Percentiles rank a stretch among this genome's conserved stretches.
Evolutionary conservation across 2,329 filamentous ascomycete species (phyloP).

Genomic region (Fusarium compactum): DNA sequence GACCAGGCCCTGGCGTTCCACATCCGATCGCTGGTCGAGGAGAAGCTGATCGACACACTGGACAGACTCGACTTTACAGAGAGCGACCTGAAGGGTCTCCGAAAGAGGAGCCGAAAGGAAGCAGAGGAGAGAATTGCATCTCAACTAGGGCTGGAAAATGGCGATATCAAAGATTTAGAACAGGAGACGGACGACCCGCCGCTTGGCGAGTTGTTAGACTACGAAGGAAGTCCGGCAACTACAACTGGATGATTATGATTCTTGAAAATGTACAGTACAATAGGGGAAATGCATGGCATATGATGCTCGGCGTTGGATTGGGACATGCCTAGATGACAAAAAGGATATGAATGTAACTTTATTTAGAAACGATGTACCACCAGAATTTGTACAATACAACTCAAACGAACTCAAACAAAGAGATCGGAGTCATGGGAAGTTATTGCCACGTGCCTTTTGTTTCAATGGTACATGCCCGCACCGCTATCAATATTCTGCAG

Average conservation of each 20-base stretch:
- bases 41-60: conserved; percentile 68
- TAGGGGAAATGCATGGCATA: conserved; percentile 13
- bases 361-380: conserved; percentile 33
- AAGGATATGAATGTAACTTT: conserved; percentile 30
- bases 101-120: conserved; percentile 40
- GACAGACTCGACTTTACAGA: conserved; percentile 64
- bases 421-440: background rate
- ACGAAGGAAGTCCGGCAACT: conserved; percentile 5
- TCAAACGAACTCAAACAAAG: background rate
- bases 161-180: conserved; percentile 26
- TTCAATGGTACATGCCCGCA: background rate
- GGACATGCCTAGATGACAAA: conserved; percentile 11
- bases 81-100: conserved; percentile 47
- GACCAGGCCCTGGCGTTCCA: conserved; percentile 82
- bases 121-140: conserved; percentile 33
- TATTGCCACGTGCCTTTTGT: conserved; percentile 10
- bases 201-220: conserved; percentile 23
- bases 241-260: conserved; percentile 20
- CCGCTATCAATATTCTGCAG: background rate
- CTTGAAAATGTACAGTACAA: conserved; percentile 6
- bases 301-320: conserved; percentile 30
- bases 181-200: conserved; percentile 38
- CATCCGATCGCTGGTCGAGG: conserved; percentile 81
- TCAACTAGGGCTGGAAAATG: conserved; percentile 30
- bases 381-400: conserved; percentile 13